Evolutionary conservation across 1,284 basidiomycete genomes (phyloP).

Genomic region (Pyrrhoderma noxium): DNA sequence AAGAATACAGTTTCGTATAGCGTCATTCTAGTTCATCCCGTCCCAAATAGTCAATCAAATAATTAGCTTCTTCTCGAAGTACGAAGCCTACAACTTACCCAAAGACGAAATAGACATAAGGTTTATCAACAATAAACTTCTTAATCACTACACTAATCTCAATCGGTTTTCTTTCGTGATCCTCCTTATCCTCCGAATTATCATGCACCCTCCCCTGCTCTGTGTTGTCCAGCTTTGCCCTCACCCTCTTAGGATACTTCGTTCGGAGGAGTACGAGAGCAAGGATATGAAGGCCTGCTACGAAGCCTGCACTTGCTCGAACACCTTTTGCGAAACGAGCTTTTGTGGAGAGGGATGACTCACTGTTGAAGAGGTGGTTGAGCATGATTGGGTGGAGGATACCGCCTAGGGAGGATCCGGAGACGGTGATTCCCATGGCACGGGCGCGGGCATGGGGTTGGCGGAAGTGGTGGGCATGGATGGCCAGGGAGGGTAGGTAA

Average conservation of each 20-base stretch:
- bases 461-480: slow-evolving; percentile 22
- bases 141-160: neutral
- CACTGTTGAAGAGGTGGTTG: slow-evolving; percentile 22
- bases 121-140: slow-evolving; percentile 6
- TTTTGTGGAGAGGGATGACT: neutral
- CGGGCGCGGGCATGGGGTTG: slow-evolving; percentile 17
- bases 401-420: slow-evolving; percentile 24
- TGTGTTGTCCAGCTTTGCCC: neutral
- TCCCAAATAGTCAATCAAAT: too few relatives aligned
- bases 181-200: neutral
- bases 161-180: neutral
- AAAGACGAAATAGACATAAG: slow-evolving; percentile 7
- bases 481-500: slow-evolving; percentile 20
- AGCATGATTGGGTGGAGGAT: slow-evolving; percentile 27
- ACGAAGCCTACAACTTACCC: slow-evolving; percentile 8
- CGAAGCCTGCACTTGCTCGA: slow-evolving; percentile 25
- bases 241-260: slow-evolving; percentile 12
- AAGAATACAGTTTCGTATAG: slow-evolving; percentile 7
- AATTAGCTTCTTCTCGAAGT: too few relatives aligned
- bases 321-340: slow-evolving; percentile 24
- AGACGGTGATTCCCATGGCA: slow-evolving; percentile 21
- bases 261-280: slow-evolving; percentile 28
- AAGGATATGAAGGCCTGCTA: slow-evolving; percentile 23
- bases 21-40: slow-evolving; percentile 10
- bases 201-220: neutral